Evolutionary conservation across 2,329 filamentous ascomycete genomes (phyloP).

Genomic region (Trichophyton rubrum): DNA sequence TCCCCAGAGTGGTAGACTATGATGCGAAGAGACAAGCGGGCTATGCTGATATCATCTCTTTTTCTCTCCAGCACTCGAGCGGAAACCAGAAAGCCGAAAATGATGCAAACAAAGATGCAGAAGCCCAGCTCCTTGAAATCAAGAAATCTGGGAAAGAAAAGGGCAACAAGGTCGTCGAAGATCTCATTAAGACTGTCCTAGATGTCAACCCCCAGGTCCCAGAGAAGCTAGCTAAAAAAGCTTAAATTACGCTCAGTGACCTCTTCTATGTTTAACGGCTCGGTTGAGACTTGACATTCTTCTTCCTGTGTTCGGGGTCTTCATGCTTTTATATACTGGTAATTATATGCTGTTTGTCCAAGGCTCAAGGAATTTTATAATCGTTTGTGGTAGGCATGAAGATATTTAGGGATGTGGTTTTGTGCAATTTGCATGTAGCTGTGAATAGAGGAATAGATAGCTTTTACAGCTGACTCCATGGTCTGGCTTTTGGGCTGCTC

Average conservation of each 20-base stretch:
- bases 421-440: not conserved
- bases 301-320: not conserved
- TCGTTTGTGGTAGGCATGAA: not conserved
- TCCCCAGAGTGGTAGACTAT: conserved; percentile 26
- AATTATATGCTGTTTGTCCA: not conserved
- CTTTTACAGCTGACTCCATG: not conserved
- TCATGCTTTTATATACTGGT: not conserved
- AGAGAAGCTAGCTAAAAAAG: conserved; percentile 25
- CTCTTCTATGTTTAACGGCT: not conserved
- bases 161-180: conserved; percentile 66
- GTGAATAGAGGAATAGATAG: not conserved
- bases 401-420: not conserved
- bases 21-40: conserved; percentile 56
- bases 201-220: conserved; percentile 64
- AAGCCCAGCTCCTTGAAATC: conserved; percentile 71
- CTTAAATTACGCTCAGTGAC: not conserved
- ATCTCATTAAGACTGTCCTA: conserved; percentile 73
- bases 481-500: not conserved
- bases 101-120: conserved; percentile 67
- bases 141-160: conserved; percentile 65
- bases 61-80: conserved; percentile 61
- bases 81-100: conserved; percentile 76
- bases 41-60: conserved; percentile 22
- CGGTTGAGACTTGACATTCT: not conserved
- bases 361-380: not conserved